A percentile compares a stretch with the other conserved stretches of the same genome.
These are phyloP conservation scores for Tetradesmus lagerheimii DNA, from an alignment of 139 green algal species.

Conservation along the genomic window DNA sequence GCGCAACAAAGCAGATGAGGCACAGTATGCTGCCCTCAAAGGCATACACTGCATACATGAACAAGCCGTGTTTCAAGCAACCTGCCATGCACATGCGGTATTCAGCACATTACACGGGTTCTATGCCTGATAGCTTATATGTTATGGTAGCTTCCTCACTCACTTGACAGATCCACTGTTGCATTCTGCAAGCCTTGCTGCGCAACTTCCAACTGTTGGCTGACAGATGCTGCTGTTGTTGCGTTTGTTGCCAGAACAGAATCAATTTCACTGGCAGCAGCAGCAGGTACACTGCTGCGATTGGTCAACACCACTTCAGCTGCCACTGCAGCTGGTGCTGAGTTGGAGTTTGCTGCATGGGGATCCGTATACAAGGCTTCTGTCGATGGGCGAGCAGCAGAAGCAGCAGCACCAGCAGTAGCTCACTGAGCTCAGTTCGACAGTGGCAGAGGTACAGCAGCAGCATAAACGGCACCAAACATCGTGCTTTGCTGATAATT, in stretches of 20 bases:
- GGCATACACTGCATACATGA: no score
- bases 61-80: no score
- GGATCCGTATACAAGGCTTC: not conserved
- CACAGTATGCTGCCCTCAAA: not conserved
- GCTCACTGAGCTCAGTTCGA: no score
- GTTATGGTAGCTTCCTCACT: not conserved
- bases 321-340: no score
- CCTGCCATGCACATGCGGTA: not conserved
- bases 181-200: not conserved
- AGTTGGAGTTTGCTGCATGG: not conserved
- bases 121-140: not conserved
- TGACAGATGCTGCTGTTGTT: not conserved
- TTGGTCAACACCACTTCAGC: not conserved
- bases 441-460: not conserved
- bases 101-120: not conserved
- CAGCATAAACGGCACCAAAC: not conserved
- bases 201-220: slow-evolving; percentile 21
- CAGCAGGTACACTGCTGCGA: not conserved
- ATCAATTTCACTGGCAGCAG: not conserved
- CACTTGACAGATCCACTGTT: slow-evolving; percentile 11
- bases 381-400: not conserved
- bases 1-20: not conserved
- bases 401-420: not conserved
- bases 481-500: no score
- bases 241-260: not conserved